Evolutionary conservation across 2,329 filamentous ascomycete species (phyloP).

Genomic region (Botrytis galanthina): DNA sequence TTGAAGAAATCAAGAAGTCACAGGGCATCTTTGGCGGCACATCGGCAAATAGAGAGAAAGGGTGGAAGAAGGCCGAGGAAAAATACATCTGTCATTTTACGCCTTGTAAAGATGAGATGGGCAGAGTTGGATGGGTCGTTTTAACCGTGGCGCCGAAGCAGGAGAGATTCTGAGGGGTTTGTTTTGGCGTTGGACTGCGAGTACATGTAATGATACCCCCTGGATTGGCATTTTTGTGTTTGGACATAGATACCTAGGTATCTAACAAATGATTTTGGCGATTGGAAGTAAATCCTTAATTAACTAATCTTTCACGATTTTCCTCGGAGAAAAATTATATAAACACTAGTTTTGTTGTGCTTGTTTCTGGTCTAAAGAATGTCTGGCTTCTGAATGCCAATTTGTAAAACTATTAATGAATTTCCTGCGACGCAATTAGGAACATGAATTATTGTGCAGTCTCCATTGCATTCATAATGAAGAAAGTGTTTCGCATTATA

Average conservation of each 20-base stretch:
- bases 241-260: no score
- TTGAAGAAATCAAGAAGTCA: slow-evolving; percentile 28
- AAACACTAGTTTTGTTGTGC: not conserved
- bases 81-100: slow-evolving; percentile 43
- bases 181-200: not conserved
- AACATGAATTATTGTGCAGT: not conserved
- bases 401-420: not conserved
- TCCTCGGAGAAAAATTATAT: not conserved
- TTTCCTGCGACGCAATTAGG: not conserved
- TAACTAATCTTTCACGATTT: not conserved
- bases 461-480: not conserved
- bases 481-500: not conserved
- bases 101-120: slow-evolving; percentile 43
- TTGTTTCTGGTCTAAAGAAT: not conserved
- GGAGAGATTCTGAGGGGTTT: not conserved
- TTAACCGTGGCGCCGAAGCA: slow-evolving; percentile 37
- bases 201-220: not conserved
- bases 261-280: not conserved
- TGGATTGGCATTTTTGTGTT: not conserved
- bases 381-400: not conserved
- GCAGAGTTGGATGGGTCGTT: slow-evolving; percentile 38
- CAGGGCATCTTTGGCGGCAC: slow-evolving; percentile 25
- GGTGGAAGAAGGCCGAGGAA: slow-evolving; percentile 30
- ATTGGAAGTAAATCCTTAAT: not conserved
- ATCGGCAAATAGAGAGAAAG: not conserved